These are phyloP conservation scores for Mycena vitilis DNA, from an alignment of 768 basidiomycete species.

Conservation along the genomic window DNA sequence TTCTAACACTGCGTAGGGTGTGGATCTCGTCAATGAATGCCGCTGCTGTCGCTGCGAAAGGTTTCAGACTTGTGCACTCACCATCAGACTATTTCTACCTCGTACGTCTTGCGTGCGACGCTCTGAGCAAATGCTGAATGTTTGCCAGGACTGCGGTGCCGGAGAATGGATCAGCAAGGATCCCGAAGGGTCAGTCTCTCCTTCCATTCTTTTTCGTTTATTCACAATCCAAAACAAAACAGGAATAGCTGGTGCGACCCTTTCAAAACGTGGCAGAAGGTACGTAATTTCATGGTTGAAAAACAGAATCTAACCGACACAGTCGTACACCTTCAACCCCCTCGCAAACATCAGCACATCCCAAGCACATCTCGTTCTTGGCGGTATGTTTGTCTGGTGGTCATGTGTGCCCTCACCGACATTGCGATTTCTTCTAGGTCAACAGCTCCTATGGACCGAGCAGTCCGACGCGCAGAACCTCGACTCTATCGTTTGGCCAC, in stretches of 20 bases:
- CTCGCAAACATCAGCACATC: slow-evolving; percentile 61
- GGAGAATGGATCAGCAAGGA: slow-evolving; percentile 76
- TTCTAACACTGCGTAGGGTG: slow-evolving; percentile 54
- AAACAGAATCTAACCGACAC: background rate
- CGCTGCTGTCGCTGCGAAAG: slow-evolving; percentile 67
- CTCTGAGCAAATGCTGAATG: background rate
- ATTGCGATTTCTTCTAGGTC: slow-evolving; percentile 48
- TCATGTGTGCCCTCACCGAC: background rate
- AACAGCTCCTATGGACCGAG: slow-evolving; percentile 81
- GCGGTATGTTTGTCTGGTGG: slow-evolving; percentile 57
- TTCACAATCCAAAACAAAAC: slow-evolving; percentile 18
- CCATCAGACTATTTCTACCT: slow-evolving; percentile 86
- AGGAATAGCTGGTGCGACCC: slow-evolving; percentile 82
- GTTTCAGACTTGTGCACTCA: slow-evolving; percentile 73
- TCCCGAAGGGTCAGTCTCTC: slow-evolving; percentile 51
- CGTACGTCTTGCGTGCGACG: slow-evolving; percentile 42
- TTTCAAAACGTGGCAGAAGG: slow-evolving; percentile 85
- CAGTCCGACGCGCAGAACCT: slow-evolving; percentile 77
- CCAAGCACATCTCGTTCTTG: slow-evolving; percentile 69
- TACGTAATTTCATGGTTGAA: slow-evolving; percentile 39
- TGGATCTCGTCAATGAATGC: slow-evolving; percentile 79
- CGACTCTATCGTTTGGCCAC: slow-evolving; percentile 78
- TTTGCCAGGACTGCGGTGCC: slow-evolving; percentile 70
- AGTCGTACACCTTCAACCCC: slow-evolving; percentile 80
- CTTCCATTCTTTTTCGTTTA: background rate